These are phyloP conservation scores for Vishniacozyma victoriae DNA, from an alignment of 768 basidiomycete species.

Conservation along the genomic window DNA sequence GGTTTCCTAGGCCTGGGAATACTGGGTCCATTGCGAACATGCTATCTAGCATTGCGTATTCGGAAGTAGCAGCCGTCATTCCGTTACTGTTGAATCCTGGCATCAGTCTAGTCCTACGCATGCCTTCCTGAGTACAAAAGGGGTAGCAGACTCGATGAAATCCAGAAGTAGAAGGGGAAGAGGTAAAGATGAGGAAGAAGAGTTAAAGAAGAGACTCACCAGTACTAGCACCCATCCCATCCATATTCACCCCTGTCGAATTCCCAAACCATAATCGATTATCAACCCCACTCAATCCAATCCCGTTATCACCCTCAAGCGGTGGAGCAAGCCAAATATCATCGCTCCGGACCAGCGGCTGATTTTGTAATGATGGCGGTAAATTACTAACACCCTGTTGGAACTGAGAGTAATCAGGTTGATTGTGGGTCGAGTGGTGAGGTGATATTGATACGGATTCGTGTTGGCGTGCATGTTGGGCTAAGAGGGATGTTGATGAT, in stretches of 20 bases:
- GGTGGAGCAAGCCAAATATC: slow-evolving; percentile 14
- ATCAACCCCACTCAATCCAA: not conserved
- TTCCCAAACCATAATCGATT: not conserved
- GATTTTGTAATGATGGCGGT: not conserved
- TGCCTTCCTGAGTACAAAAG: no score
- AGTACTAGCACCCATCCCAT: not conserved
- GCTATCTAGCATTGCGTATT: slow-evolving; percentile 88
- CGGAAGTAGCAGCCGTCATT: slow-evolving; percentile 78
- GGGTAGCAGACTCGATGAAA: no score
- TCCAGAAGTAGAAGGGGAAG: no score
- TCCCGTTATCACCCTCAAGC: slow-evolving; percentile 1
- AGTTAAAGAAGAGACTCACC: no score
- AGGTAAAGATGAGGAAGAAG: no score
- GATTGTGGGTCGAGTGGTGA: no score
- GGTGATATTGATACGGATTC: no score
- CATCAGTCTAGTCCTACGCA: no score
- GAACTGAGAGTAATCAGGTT: no score
- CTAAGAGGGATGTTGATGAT: not conserved
- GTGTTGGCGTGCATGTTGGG: not conserved
- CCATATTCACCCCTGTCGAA: not conserved
- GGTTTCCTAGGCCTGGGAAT: slow-evolving; percentile 16
- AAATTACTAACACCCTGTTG: no score
- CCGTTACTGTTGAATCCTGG: no score
- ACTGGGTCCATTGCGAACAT: slow-evolving; percentile 60
- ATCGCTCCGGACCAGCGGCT: not conserved